Conservation (phyloP, 2,329 filamentous ascomycete species). For the Cercospora sesami region DNA sequence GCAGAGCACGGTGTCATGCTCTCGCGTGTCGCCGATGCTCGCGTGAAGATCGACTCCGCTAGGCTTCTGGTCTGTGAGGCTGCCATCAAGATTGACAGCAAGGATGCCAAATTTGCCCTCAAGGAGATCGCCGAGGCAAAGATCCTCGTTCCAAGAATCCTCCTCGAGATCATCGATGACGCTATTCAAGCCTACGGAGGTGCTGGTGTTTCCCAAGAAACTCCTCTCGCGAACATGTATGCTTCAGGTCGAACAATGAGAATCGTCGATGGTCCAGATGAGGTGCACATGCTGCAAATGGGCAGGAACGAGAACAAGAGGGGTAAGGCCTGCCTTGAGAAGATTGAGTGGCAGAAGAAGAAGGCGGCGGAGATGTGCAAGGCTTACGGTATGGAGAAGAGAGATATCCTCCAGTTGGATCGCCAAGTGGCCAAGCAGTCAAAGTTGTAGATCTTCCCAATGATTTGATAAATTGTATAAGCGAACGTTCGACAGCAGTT, state of each 20-base stretch:
- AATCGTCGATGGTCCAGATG: constrained; percentile 77
- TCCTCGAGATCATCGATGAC: constrained; percentile 79
- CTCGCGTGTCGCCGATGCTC: constrained; percentile 88
- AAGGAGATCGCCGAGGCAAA: constrained; percentile 96
- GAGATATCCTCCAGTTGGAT: constrained; percentile 46
- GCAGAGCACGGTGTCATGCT: constrained; percentile 90
- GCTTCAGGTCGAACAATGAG: constrained; percentile 38
- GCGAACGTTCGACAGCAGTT: not conserved
- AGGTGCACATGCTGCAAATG: constrained; percentile 85
- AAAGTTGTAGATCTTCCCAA: constrained; percentile 40
- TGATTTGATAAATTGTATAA: not conserved
- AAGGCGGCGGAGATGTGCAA: constrained; percentile 66
- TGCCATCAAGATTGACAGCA: constrained; percentile 88
- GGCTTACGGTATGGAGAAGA: constrained; percentile 53
- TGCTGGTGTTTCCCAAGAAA: constrained; percentile 89
- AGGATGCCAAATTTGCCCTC: constrained; percentile 82
- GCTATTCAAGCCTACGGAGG: constrained; percentile 90
- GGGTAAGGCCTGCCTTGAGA: constrained; percentile 60
- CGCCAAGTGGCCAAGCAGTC: constrained; percentile 39
- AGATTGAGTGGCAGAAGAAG: constrained; percentile 63
- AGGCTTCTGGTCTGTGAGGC: constrained; percentile 90
- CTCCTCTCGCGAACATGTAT: constrained; percentile 69
- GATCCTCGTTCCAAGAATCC: constrained; percentile 79
- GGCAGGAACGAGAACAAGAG: constrained; percentile 73
- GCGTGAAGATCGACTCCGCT: constrained; percentile 90